Evolutionary conservation across 2,329 filamentous ascomycete species (phyloP), one percentile per base, ranked within the genome.

Genomic region (Ceratocystis papillata): DNA sequence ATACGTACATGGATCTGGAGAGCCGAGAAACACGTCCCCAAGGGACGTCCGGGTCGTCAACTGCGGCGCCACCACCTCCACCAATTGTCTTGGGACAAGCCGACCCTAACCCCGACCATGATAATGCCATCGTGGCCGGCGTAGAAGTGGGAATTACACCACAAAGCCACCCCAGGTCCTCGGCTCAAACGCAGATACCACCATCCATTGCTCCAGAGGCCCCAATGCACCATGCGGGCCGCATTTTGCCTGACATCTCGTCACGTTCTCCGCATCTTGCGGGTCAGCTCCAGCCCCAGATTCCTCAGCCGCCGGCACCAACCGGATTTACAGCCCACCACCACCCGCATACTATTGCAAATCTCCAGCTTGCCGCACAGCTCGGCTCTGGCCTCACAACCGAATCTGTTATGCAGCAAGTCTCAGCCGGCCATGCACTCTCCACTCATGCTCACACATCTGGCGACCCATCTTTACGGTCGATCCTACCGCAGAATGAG

Each of bases 181-280:
- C 15, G 5, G 12, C 12, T 5, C 53, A 57, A 15, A 17, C 22
- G 17, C 53, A 57, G 30, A 33, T 57, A 30, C 48, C 50, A 37
- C 12, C 33, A 17, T 46, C 53, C 10, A 41, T 64, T 10, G 76
- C 76, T 12, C 75, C 78, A 1, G 74, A 78, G 45, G 83, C 79
- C 67, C 76, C 79, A 4, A 81, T 84, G 53, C 82, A 83, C 7
- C 7, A 33, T 33, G 28, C 12, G 22, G 28, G 20, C 53, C 53
- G 33, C 53, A 33, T 57, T 20, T 28, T 57, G 25, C 20, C 53
- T 17, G 25, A 30, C 25, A 57, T 33, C 15, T 33, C 53, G 53
- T 28, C 53, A n/a, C 53, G 28, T 5, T 15, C 53, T 28, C 53
- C 53, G 8, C 82, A 84, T 71, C 74, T 85, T 53, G 81, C 81